Evolutionary conservation across 2,329 filamentous ascomycete genomes (phyloP), one percentile per base, ranked within the genome.

Genomic region (Penicillium crustosum): DNA sequence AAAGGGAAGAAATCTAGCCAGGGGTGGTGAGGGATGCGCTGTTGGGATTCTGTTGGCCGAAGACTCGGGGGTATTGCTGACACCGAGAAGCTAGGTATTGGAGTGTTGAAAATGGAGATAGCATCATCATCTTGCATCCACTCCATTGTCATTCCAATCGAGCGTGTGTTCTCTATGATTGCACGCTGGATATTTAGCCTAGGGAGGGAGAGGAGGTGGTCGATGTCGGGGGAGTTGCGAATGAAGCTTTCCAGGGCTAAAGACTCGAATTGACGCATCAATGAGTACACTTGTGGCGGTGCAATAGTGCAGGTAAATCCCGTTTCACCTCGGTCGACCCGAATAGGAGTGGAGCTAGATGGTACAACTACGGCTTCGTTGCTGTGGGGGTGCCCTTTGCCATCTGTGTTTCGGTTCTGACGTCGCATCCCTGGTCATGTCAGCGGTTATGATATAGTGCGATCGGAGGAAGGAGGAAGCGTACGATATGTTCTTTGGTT

Each of bases 1-100:
- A 77, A 77, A 0, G 75, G 75, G 31, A 78, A 73, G n/a, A 74
- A 68, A 57, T 78, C 76, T 45, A 78, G 70, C 73, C 75, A 78
- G 0, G 67, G 65, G 23, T 70, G 70, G 60, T 78, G 75, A 21
- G 72, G 62, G 4, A 68, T 67, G 2, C 62, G 64, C 8, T 69
- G 63, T 53, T 78, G 75, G 10, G 70, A 55, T 8, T 61, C 53
- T 13, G 73, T 77, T 7, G 76, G 75, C n/a, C 60, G 71, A 17
- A 78, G 57, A 66, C 64, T 49, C 56, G 62, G 17, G 6, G 68
- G 68, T 19, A 70, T 63, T 13, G 21, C 31, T 13, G 31, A 25
- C 27, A 33, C 50, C 17, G 43, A 59, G 47, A 53, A 44, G 13
- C 49, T 27, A 12, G 59, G 60, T 10, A 41, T 41, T 12, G 36